Base-by-base conservation (phyloP, 768 basidiomycete genomes). In the Piloderma croceum region DNA sequence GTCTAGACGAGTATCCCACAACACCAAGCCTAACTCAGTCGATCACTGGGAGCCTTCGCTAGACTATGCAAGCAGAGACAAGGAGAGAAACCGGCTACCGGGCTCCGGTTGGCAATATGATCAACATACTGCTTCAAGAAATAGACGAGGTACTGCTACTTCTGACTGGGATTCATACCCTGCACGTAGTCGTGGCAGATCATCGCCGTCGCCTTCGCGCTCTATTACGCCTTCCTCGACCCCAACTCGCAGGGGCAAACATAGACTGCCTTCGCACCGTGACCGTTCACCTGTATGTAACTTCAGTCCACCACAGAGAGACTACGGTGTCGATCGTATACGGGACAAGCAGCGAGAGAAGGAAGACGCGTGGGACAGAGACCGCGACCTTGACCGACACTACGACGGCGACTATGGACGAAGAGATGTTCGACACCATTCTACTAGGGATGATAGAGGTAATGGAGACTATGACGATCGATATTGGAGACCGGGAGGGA, bases 21-120 rank as follows among this genome's bases (percentile, higher is more conserved):
- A n/a, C n/a, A n/a, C n/a, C n/a, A n/a, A n/a, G n/a, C n/a, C n/a
- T n/a, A 29, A 44, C 31, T 43, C 31, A 15, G 46, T 49, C 17
- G 69, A 70, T 45, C 66, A 64, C 37, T 69, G 70, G 65, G 68
- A 73, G 29, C 60, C 62, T 5, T n/a, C n/a, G n/a, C n/a, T n/a
- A n/a, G n/a, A n/a, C n/a, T n/a, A n/a, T n/a, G n/a, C n/a, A n/a
- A n/a, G n/a, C n/a, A n/a, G n/a, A n/a, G n/a, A n/a, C n/a, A n/a
- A n/a, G n/a, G n/a, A n/a, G n/a, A n/a, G n/a, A n/a, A n/a, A n/a
- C n/a, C n/a, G n/a, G n/a, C n/a, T n/a, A n/a, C n/a, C n/a, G n/a
- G n/a, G n/a, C n/a, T n/a, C n/a, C n/a, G n/a, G n/a, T n/a, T n/a
- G n/a, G n/a, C n/a, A n/a, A n/a, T n/a, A n/a, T n/a, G n/a, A n/a